Percentiles rank a stretch among this genome's conserved stretches.
phyloP scores from a whole-genome alignment of 805 yeast genomes.

The Candida awuae region DNA sequence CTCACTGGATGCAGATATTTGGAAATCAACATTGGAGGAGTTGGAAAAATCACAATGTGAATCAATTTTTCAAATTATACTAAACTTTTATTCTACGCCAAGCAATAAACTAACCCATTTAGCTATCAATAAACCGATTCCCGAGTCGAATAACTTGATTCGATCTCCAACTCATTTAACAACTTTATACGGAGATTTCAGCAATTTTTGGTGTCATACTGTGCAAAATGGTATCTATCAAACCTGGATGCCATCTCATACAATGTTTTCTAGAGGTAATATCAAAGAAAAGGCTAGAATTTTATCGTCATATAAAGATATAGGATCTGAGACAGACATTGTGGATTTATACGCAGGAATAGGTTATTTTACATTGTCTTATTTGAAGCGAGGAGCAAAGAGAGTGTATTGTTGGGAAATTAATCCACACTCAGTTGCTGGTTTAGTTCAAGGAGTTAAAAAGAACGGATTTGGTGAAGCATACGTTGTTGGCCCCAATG shows the following conservation, averaged over 20 bases:
- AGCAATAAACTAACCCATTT: slow-evolving; percentile 37
- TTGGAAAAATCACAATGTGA: neutral
- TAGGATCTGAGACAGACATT: slow-evolving; percentile 35
- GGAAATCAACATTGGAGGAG: slow-evolving; percentile 23
- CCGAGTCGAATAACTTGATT: slow-evolving; percentile 16
- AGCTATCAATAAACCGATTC: slow-evolving; percentile 69
- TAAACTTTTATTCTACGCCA: slow-evolving; percentile 8
- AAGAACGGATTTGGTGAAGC: slow-evolving; percentile 32
- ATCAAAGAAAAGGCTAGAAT: slow-evolving; percentile 72
- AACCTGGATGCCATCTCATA: slow-evolving; percentile 75
- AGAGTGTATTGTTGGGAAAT: slow-evolving; percentile 70
- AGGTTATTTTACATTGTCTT: slow-evolving; percentile 73
- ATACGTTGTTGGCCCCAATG: slow-evolving; percentile 24
- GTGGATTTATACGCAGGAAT: slow-evolving; percentile 78
- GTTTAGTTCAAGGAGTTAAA: slow-evolving; percentile 48
- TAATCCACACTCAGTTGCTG: slow-evolving; percentile 78
- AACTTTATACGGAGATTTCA: slow-evolving; percentile 63
- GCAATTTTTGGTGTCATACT: slow-evolving; percentile 68
- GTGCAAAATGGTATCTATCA: slow-evolving; percentile 71
- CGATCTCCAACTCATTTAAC: slow-evolving; percentile 56
- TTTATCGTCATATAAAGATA: slow-evolving; percentile 27
- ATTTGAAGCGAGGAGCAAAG: slow-evolving; percentile 46
- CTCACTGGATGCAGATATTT: slow-evolving; percentile 34
- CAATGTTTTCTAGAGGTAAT: slow-evolving; percentile 87
- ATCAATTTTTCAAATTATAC: neutral